Evolutionary conservation across 345 rosid species (phyloP).

Genomic region (Streptanthus diversifolius): DNA sequence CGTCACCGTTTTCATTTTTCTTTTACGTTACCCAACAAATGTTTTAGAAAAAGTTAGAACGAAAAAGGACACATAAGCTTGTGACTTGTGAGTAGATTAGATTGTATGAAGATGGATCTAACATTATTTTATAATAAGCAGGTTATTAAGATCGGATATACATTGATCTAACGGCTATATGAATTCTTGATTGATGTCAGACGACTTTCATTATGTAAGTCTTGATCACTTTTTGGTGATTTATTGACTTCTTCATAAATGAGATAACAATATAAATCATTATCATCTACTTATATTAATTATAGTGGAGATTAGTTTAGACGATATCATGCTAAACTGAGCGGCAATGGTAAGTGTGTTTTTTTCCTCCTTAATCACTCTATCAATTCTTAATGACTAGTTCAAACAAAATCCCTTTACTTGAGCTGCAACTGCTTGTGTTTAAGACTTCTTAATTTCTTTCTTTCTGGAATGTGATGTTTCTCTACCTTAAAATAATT

Average conservation of each 20-base stretch:
- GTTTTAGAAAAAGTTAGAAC: neutral
- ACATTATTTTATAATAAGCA: neutral
- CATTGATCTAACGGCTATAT: neutral
- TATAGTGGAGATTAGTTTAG: neutral
- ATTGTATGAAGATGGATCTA: neutral
- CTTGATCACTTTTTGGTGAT: neutral
- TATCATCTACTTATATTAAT: neutral
- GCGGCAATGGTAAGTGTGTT: neutral
- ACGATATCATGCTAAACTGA: neutral
- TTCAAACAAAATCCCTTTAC: neutral
- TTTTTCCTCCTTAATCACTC: neutral
- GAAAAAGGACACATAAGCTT: neutral
- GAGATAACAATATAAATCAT: neutral
- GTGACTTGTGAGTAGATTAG: neutral
- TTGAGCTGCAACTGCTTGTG: neutral
- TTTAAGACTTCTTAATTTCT: neutral
- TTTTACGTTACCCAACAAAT: neutral
- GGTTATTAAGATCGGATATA: neutral
- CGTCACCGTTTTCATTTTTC: neutral
- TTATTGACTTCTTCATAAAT: neutral
- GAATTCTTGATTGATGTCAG: neutral
- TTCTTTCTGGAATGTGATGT: conserved; percentile 7
- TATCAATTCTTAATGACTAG: neutral
- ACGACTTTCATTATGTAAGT: neutral
- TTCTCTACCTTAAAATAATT: neutral